Evolutionary conservation across 2,329 filamentous ascomycete genomes (phyloP).

Genomic region (Teratosphaeria epicoccoides): DNA sequence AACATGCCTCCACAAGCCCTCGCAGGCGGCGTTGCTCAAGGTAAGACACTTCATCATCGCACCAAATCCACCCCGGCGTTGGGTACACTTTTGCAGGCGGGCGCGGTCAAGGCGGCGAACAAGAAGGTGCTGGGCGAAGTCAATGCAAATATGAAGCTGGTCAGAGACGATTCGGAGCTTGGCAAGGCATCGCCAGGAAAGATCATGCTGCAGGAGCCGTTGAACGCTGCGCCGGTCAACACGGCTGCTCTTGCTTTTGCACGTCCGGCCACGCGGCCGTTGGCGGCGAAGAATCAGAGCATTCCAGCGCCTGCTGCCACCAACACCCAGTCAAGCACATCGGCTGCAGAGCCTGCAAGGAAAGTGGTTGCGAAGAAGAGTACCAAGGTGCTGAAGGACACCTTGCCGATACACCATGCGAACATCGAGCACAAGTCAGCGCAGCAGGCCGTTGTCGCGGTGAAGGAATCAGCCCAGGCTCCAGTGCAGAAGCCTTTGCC

Average conservation of each 20-base stretch:
- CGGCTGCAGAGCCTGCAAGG: slow-evolving; percentile 11
- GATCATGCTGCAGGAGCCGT: slow-evolving; percentile 25
- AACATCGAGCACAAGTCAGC: neutral
- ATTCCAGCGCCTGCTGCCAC: slow-evolving; percentile 15
- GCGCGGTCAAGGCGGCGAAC: slow-evolving; percentile 50
- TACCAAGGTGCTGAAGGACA: slow-evolving; percentile 22
- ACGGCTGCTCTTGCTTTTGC: slow-evolving; percentile 26
- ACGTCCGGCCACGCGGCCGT: slow-evolving; percentile 53
- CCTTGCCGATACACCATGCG: neutral
- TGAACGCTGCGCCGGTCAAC: slow-evolving; percentile 31
- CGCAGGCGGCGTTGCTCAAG: slow-evolving; percentile 34
- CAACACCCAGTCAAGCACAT: slow-evolving; percentile 10
- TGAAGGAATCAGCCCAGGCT: slow-evolving; percentile 1
- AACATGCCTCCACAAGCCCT: slow-evolving; percentile 44
- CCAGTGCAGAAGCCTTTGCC: slow-evolving; percentile 3
- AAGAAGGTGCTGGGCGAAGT: slow-evolving; percentile 47
- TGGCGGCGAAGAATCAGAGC: slow-evolving; percentile 30
- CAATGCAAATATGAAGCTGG: slow-evolving; percentile 21
- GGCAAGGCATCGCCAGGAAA: slow-evolving; percentile 36
- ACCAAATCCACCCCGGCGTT: slow-evolving; percentile 63
- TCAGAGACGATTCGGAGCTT: slow-evolving; percentile 48
- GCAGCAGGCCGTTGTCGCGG: slow-evolving; percentile 6
- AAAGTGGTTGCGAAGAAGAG: slow-evolving; percentile 25
- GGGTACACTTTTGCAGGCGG: slow-evolving; percentile 44
- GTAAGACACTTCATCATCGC: slow-evolving; percentile 61